Base-by-base conservation (phyloP, 768 basidiomycete species). In the Boletus rubescentipes region DNA sequence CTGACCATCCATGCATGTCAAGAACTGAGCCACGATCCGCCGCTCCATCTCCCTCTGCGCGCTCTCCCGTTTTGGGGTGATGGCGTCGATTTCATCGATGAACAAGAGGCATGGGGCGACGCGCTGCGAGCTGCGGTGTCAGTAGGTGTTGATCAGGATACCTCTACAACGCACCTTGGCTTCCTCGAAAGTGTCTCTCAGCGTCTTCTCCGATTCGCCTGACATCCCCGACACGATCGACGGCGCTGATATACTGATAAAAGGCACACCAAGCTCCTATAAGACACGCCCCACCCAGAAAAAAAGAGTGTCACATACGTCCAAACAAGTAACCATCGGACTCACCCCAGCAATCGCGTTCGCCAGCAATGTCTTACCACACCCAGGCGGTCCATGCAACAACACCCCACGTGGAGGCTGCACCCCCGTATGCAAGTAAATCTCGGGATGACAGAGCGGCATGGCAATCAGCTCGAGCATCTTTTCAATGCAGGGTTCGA, bases 1-100 rank as follows among this genome's bases (percentile, higher is more conserved):
- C 83, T 39, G 61, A 97, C 96, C 96, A 69, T 99, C 97, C 92
- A 99, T 97, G 75, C 96, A 98, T 0, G 96, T 98, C 51, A 98
- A 72, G 59, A 99, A 91, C 68, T 99, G 97, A 0, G 96, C 96
- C 10, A 99, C 96, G 46, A 99, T 98, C 12, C 97, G 81, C 41
- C 95, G 75, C 65, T 98, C 97, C 97, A 98, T 98, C 73, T 98
- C 97, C 52, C 96, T 79, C 65, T 99, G 97, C 0, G 97, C 96
- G 61, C 91, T 98, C 72, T 99, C 97, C 55, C 97, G 78, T 73
- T 98, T 99, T 0, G 94, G 94, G 0, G 95, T 98, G 57, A 99
- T 95, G 8, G 95, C 93, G 64, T 98, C 95, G 18, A 98, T 97
- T 68, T 98, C 97, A 68, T 99, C 96, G 40, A 99, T 91, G 73